phyloP scores from a whole-genome alignment of 306 rosid species.

The Alnus rubra region DNA sequence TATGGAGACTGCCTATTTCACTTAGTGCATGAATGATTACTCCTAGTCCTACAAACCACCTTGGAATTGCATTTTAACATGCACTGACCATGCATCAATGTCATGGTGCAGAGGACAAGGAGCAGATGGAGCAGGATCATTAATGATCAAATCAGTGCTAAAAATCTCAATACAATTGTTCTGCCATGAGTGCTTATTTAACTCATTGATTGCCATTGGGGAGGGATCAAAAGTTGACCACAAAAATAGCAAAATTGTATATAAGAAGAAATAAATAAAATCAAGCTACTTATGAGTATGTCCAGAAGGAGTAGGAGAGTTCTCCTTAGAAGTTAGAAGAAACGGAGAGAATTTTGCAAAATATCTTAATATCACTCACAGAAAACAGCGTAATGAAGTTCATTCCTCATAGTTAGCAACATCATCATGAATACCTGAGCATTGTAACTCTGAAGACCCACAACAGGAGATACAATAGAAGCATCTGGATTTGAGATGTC shows the following conservation, averaged over 20 bases:
- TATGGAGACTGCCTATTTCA: too few relatives aligned
- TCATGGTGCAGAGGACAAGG: neutral
- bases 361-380: neutral
- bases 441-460: conserved; percentile 88
- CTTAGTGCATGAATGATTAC: too few relatives aligned
- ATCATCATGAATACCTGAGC: conserved; percentile 55
- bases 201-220: neutral
- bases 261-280: too few relatives aligned
- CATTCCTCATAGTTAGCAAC: conserved; percentile 8
- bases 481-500: conserved; percentile 35
- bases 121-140: neutral
- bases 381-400: conserved; percentile 8
- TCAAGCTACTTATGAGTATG: too few relatives aligned
- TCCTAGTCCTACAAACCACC: too few relatives aligned
- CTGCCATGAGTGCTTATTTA: neutral
- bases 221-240: neutral
- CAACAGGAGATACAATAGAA: conserved; percentile 66
- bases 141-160: neutral
- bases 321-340: too few relatives aligned
- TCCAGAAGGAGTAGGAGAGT: too few relatives aligned
- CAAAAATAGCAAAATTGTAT: too few relatives aligned
- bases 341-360: neutral
- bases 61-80: too few relatives aligned
- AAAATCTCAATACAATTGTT: neutral
- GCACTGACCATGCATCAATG: too few relatives aligned